Percentiles rank a stretch among this genome's conserved stretches.
Conservation (phyloP, 2,329 filamentous ascomycete species). For the Cryoendolithus antarcticus region DNA sequence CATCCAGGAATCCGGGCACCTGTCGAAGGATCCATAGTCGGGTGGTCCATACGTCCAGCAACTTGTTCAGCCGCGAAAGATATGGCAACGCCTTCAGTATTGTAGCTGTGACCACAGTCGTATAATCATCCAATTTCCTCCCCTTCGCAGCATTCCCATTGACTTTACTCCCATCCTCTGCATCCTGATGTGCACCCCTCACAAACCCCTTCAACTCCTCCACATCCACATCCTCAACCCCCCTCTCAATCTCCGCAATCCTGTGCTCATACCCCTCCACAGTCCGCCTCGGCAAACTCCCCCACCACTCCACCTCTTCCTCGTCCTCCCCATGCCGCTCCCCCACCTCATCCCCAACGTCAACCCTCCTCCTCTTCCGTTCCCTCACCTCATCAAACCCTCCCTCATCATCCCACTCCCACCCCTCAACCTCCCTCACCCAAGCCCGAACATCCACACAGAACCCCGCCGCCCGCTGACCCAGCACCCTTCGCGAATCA, state of each 20-base stretch:
- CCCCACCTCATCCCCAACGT: background rate
- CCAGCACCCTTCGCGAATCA: conserved; percentile 56
- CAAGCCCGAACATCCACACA: conserved; percentile 62
- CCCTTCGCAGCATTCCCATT: conserved; percentile 13
- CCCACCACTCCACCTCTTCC: conserved; percentile 44
- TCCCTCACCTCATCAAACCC: conserved; percentile 8
- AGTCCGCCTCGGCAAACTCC: conserved; percentile 54
- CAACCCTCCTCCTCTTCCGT: conserved; percentile 12
- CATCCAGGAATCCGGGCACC: conserved; percentile 56
- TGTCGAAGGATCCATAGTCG: conserved; percentile 63
- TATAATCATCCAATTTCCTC: conserved; percentile 65
- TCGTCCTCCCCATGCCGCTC: conserved; percentile 11
- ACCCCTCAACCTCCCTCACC: conserved; percentile 57
- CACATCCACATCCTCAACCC: conserved; percentile 58
- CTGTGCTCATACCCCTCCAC: conserved; percentile 59
- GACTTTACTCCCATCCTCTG: conserved; percentile 12
- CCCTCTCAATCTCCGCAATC: conserved; percentile 58
- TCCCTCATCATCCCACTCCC: conserved; percentile 39
- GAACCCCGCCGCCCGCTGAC: conserved; percentile 55
- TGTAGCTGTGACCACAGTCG: conserved; percentile 79
- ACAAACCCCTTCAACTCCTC: conserved; percentile 87
- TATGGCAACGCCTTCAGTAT: conserved; percentile 80
- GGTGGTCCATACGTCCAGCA: conserved; percentile 68
- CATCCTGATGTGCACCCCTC: conserved; percentile 58
- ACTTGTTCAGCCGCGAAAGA: conserved; percentile 56